These are phyloP conservation scores for Colletotrichum chrysophilum DNA, from an alignment of 2,329 filamentous ascomycete species.

Conservation along the genomic window DNA sequence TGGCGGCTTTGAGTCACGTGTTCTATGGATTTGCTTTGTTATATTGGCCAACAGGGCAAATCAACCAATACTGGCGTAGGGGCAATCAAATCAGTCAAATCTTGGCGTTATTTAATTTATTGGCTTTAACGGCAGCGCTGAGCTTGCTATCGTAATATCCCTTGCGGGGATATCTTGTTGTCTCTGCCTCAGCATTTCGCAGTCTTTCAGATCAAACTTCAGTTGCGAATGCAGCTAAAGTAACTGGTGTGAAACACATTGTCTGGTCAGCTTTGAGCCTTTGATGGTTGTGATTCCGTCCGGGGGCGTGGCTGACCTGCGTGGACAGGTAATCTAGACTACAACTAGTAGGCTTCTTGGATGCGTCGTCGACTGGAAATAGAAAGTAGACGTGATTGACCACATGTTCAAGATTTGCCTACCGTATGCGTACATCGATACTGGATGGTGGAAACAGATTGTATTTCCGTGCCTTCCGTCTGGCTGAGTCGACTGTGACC, in stretches of 20 bases:
- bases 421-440: constrained; percentile 61
- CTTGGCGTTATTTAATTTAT: no score
- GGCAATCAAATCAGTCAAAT: no score
- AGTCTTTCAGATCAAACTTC: constrained; percentile 45
- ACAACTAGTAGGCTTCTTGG: no score
- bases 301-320: constrained; percentile 33
- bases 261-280: constrained; percentile 44
- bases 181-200: constrained; percentile 42
- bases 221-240: constrained; percentile 51
- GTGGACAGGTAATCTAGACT: constrained; percentile 6
- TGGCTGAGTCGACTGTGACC: constrained; percentile 43
- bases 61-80: no score
- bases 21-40: no score
- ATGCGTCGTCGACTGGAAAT: not conserved
- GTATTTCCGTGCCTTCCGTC: constrained; percentile 32
- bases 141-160: not conserved
- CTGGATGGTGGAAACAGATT: constrained; percentile 63
- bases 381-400: constrained; percentile 55
- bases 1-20: no score
- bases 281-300: constrained; percentile 45
- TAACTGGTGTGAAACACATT: constrained; percentile 54
- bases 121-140: no score
- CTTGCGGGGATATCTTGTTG: constrained; percentile 47
- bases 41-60: no score
- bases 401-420: constrained; percentile 51